Conservation (phyloP, 169 alveolate species). For the Eimeria necatrix region DNA sequence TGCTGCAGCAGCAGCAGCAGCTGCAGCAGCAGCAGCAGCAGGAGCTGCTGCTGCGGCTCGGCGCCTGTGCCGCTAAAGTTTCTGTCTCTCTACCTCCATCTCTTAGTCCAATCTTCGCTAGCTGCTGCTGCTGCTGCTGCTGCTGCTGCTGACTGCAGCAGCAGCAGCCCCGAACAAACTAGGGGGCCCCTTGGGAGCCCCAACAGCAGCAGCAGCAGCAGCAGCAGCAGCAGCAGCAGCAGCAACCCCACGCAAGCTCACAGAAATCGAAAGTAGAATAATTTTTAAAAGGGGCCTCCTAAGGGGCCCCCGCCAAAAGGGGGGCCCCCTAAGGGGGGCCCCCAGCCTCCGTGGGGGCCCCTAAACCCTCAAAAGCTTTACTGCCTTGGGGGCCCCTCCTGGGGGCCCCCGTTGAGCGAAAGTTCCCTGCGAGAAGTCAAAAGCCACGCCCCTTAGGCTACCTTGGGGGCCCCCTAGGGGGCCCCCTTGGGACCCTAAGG, state of each 20-base stretch:
- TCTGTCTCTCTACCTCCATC: not conserved
- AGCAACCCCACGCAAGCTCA: not conserved
- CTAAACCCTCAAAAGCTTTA: too few relatives aligned
- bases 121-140: constrained; percentile 29
- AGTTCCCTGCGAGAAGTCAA: not conserved
- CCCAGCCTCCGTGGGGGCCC: not conserved
- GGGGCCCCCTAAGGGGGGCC: not conserved
- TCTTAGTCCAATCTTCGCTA: not conserved
- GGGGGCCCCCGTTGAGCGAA: not conserved
- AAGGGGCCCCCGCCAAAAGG: not conserved
- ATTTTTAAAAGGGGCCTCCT: not conserved
- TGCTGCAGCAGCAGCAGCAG: too few relatives aligned
- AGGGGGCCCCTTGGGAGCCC: too few relatives aligned
- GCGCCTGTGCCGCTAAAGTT: not conserved
- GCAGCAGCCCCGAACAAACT: too few relatives aligned
- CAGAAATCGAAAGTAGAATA: not conserved
- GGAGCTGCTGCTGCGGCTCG: too few relatives aligned
- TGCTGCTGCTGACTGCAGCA: constrained; percentile 39
- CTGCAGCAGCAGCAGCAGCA: too few relatives aligned
- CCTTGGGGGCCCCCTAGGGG: not conserved
- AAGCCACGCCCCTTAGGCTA: not conserved
- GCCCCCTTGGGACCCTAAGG: not conserved
- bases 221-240: constrained; percentile 30
- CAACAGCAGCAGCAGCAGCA: not conserved
- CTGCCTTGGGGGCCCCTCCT: not conserved